Base-by-base conservation (phyloP, 257 asterid genomes). In the Fraxinus anomala region DNA sequence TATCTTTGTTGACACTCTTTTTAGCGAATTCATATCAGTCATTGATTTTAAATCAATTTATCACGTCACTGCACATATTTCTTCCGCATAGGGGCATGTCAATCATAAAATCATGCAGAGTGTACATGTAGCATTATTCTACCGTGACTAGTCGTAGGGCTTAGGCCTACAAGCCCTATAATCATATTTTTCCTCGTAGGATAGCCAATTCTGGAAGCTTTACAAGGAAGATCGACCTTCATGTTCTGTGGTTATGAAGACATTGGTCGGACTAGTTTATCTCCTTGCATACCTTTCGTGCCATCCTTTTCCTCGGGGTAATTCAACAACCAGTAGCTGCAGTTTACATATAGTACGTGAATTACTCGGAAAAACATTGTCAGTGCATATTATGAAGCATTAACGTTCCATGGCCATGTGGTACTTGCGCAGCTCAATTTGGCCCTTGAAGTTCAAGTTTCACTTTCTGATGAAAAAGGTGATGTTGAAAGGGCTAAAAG, bases 281-380 rank as follows among this genome's bases (percentile, higher is more conserved):
- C 93, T 95, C 77, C 93, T 95, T 70, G 99, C 97, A 72, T 89
- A 80, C 99, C 99, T 71, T 95, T 88, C 84, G 93, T 95, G 90
- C 98, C 99, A 23, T 93, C 99, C 21, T 90, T 95, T 81, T 84
- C 99, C 69, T 76, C 16, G 96, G 90, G 97, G 98, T 91, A 85
- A 87, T 72, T 73, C 26, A 80, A 51, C 65, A 73, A 17, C 37
- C 14, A 70, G 14, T 34, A 68, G 67, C 40, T 12, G 16, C 70
- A 67, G 73, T 49, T 59, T 68, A 19, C n/a, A 26, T 31, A 10
- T 44, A 12, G 75, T 47, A 36, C 65, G 23, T 49, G 40, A 49
- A 66, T 72, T 68, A 63, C 70, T 61, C 54, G 23, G 66, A 26
- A 49, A 3, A 40, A 40, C 69, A 21, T 17, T 56, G 12, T 80